phyloP scores from a whole-genome alignment of 1,284 basidiomycete genomes.

The Lentinula novae-zelandiae region DNA sequence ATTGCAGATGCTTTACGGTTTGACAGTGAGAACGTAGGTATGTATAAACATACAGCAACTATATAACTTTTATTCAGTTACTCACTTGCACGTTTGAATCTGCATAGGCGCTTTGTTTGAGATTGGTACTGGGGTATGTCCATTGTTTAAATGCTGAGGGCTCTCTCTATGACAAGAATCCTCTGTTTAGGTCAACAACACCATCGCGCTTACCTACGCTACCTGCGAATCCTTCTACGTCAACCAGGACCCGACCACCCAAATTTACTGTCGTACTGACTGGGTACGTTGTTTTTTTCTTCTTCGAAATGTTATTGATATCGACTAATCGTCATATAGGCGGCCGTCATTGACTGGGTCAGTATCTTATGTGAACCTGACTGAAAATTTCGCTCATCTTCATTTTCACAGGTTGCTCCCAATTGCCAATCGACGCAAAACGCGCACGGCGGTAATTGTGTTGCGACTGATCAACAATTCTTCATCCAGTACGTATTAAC shows the following conservation, averaged over 20 bases:
- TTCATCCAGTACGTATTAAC: constrained; percentile 36
- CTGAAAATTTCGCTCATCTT: not conserved
- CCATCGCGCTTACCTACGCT: constrained; percentile 29
- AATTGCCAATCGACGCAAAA: constrained; percentile 46
- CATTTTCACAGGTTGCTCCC: constrained; percentile 21
- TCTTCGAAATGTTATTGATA: not conserved
- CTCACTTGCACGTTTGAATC: not conserved
- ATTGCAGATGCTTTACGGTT: constrained; percentile 45
- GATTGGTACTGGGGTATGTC: constrained; percentile 26
- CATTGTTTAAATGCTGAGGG: not conserved
- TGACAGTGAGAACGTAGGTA: constrained; percentile 41
- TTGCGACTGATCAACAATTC: constrained; percentile 39
- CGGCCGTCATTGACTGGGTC: constrained; percentile 32
- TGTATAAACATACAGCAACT: not conserved
- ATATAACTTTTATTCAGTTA: not conserved
- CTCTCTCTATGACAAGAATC: not conserved
- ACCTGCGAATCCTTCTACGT: constrained; percentile 36
- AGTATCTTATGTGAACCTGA: not conserved
- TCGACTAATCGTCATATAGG: constrained; percentile 20
- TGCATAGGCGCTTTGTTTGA: constrained; percentile 32
- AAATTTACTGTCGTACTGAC: constrained; percentile 34
- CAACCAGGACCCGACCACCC: constrained; percentile 30
- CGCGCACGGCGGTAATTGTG: constrained; percentile 46
- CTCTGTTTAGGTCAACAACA: constrained; percentile 24
- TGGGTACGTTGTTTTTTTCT: constrained; percentile 27